Evolutionary conservation across 179 eudicot genomes (phyloP), one percentile per base, ranked within the genome.

Genomic region (Gypsophila paniculata): DNA sequence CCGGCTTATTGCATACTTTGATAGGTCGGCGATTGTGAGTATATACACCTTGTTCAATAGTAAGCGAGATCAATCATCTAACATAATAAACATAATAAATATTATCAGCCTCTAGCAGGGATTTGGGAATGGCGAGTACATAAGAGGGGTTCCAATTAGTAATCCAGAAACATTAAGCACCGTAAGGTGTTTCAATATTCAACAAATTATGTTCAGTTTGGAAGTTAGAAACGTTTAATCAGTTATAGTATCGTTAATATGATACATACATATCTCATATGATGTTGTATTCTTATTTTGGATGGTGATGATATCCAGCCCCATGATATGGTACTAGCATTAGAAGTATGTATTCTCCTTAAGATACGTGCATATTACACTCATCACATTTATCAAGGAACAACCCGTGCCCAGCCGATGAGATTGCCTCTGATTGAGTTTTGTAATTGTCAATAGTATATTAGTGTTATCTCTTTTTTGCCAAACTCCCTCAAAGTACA

Each of bases 381-480:
- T 42, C 53, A 44, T 65, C 55, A 65, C 10, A 44, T n/a, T 65
- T 36, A 25, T 44, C 54, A 13, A 65, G 32, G 7, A 42, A 65
- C 19, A 21, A 4, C 12, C n/a, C 42, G 53, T 4, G 9, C 21
- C 69, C 57, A 5, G 70, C 23, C 22, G n/a, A 3, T 64, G 11
- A n/a, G 48, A 17, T 62, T 36, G 12, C 21, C 25, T 62, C 34
- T n/a, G 17, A 9, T 21, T 63, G 46, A 42, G 1, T 42, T 6
- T 42, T 3, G 61, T 21, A 21, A 3, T 18, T 36, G 68, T 63
- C 18, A 8, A 63, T 18, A 38, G 51, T 2, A 38, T 14, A 42
- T 0, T 42, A 6, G 46, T 42, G 11, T 42, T 42, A 42, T 42
- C 0, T 9, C 8, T 9, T 42, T 42, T 42, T 42, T 42, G 46